Conservation (phyloP, 768 basidiomycete genomes). For the Amanita subjunquillea region DNA sequence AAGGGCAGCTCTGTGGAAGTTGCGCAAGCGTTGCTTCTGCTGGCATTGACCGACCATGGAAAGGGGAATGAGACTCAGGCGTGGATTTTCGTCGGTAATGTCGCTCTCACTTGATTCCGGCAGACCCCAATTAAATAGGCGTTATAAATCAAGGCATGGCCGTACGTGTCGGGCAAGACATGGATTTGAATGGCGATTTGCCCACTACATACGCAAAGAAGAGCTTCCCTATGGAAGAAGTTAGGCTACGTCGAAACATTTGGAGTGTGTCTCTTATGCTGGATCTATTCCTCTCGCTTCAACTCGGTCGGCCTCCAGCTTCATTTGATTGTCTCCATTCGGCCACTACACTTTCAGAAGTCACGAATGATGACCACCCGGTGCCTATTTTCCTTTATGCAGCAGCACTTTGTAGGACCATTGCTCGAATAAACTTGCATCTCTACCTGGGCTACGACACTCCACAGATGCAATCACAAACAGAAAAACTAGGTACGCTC, state of each 20-base stretch:
- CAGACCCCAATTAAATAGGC: background rate
- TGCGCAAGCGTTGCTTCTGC: conserved; percentile 16
- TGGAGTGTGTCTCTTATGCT: conserved; percentile 17
- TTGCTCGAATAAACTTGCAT: conserved; percentile 17
- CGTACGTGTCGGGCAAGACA: conserved; percentile 14
- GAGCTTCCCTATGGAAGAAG: conserved; percentile 7
- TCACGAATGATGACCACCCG: conserved; percentile 4
- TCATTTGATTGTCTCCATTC: conserved; percentile 13
- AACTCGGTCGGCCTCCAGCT: conserved; percentile 16
- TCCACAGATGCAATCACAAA: conserved; percentile 3
- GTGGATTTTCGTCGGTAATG: conserved; percentile 16
- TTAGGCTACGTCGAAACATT: conserved; percentile 11
- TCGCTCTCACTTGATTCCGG: background rate
- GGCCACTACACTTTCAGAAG: background rate
- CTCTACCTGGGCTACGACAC: conserved; percentile 14
- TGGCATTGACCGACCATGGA: conserved; percentile 17
- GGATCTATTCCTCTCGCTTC: conserved; percentile 18
- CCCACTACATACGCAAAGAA: background rate
- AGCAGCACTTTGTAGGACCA: conserved; percentile 13
- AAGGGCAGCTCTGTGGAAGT: conserved; percentile 12
- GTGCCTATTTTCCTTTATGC: conserved; percentile 13
- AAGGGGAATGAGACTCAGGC: conserved; percentile 18
- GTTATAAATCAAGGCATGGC: conserved; percentile 8
- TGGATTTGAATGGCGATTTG: conserved; percentile 10
- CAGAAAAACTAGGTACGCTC: conserved; percentile 10